Percentiles rank a stretch among this genome's conserved stretches.
Evolutionary conservation across 208 protist species (phyloP).

Genomic region (Crithidia thermophila): DNA sequence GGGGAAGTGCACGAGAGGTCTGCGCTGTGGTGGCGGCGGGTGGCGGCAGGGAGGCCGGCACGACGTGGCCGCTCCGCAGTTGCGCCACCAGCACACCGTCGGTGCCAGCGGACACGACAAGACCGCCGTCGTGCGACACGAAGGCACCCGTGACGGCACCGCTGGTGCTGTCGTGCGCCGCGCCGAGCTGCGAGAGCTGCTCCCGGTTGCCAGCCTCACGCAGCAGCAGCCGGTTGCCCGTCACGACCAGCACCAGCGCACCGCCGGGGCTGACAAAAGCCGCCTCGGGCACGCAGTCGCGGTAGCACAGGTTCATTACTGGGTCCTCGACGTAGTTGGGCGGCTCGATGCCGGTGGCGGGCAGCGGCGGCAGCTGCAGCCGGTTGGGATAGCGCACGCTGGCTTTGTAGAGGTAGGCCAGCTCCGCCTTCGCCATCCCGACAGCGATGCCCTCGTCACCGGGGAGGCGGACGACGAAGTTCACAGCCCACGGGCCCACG

Average conservation of each 20-base stretch:
- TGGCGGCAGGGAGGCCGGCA: constrained; percentile 5
- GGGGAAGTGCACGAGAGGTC: background rate
- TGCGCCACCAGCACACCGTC: constrained; percentile 93
- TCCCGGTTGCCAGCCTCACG: constrained; percentile 6
- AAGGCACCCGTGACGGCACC: constrained; percentile 57
- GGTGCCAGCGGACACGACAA: constrained; percentile 83
- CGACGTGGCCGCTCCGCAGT: constrained; percentile 36
- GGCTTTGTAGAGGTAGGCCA: constrained; percentile 71
- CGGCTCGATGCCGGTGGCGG: constrained; percentile 85
- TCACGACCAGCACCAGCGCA: constrained; percentile 52
- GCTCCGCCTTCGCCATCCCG: constrained; percentile 71
- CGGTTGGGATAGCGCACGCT: constrained; percentile 64
- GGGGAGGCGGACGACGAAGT: constrained; percentile 50
- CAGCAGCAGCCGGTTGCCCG: constrained; percentile 35
- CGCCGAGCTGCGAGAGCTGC: constrained; percentile 36
- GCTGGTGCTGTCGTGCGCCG: constrained; percentile 85
- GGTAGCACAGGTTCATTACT: constrained; percentile 82
- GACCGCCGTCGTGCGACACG: constrained; percentile 85
- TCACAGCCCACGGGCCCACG: constrained; percentile 74
- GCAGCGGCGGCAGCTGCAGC: constrained; percentile 72
- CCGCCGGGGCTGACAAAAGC: constrained; percentile 41
- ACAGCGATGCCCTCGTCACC: constrained; percentile 35
- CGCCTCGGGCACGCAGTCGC: constrained; percentile 45
- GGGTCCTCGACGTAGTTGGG: constrained; percentile 91
- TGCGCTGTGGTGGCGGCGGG: background rate